Evolutionary conservation across 345 rosid genomes (phyloP).

Genomic region (Syzygium jambos): DNA sequence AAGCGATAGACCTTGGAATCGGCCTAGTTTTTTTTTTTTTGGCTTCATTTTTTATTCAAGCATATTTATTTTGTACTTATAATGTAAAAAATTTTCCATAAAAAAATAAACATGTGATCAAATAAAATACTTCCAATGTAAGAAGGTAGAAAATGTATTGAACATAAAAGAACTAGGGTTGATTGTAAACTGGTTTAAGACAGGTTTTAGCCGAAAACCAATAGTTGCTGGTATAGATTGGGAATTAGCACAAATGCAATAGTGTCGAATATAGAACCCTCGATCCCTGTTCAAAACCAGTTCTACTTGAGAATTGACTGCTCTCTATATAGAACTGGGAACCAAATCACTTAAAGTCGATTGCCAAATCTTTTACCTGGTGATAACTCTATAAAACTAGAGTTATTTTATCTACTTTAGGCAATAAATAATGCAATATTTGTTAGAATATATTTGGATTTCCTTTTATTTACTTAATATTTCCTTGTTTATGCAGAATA

Average conservation of each 20-base stretch:
- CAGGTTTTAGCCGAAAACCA: not conserved
- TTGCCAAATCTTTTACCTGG: fast-evolving
- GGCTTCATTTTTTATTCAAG: not conserved
- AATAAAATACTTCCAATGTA: not conserved
- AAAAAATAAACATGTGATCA: not conserved
- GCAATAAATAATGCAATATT: no score
- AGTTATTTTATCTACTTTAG: no score
- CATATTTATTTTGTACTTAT: not conserved
- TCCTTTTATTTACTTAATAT: no score
- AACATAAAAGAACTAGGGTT: not conserved
- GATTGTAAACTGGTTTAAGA: not conserved
- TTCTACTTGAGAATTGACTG: fast-evolving
- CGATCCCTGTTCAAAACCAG: fast-evolving
- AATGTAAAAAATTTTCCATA: not conserved
- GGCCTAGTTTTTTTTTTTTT: not conserved
- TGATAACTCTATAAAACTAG: no score
- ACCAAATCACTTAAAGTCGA: not conserved
- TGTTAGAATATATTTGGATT: no score
- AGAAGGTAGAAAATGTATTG: no score
- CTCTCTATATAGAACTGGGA: not conserved
- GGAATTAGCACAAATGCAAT: not conserved
- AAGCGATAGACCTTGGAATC: not conserved
- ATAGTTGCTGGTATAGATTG: not conserved
- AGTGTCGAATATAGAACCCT: not conserved
- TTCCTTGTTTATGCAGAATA: no score